Percentiles rank a stretch among this genome's conserved stretches.
phyloP scores from a whole-genome alignment of 2,329 filamentous ascomycete species.

The Ilyonectria robusta region DNA sequence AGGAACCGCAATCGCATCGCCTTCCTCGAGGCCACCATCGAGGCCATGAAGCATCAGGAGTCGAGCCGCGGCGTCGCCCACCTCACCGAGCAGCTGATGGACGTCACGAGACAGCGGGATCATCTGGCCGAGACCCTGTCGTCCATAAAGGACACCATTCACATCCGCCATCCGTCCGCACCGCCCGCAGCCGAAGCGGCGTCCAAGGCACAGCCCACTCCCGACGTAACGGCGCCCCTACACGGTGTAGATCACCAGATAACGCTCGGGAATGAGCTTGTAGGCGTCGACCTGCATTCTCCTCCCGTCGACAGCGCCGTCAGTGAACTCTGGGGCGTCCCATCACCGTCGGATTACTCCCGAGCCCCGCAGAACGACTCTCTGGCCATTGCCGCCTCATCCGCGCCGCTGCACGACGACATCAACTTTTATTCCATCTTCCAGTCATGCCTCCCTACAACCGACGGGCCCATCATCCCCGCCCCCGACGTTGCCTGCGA shows the following conservation, averaged over 20 bases:
- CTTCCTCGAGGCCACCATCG: constrained; percentile 14
- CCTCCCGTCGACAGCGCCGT: background rate
- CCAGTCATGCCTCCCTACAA: background rate
- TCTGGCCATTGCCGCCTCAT: background rate
- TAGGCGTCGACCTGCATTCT: background rate
- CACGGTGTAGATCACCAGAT: background rate
- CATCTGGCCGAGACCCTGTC: background rate
- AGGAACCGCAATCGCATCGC: constrained; percentile 20
- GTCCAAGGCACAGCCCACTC: background rate
- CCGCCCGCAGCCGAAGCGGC: background rate
- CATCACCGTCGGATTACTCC: background rate
- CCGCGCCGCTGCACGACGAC: background rate
- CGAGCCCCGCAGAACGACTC: background rate
- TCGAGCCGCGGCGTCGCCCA: background rate
- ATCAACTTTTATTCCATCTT: background rate
- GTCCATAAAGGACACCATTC: background rate
- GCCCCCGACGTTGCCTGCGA: background rate
- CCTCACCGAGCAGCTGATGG: background rate
- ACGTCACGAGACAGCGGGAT: constrained; percentile 4
- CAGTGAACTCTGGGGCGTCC: background rate
- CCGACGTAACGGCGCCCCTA: background rate
- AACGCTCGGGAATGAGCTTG: background rate
- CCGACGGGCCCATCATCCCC: constrained; percentile 4
- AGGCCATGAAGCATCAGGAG: constrained; percentile 3
- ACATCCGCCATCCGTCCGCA: background rate